Percentiles rank a stretch among this genome's conserved stretches.
Evolutionary conservation across 2,329 filamentous ascomycete genomes (phyloP).

Genomic region (Cytospora piceae): DNA sequence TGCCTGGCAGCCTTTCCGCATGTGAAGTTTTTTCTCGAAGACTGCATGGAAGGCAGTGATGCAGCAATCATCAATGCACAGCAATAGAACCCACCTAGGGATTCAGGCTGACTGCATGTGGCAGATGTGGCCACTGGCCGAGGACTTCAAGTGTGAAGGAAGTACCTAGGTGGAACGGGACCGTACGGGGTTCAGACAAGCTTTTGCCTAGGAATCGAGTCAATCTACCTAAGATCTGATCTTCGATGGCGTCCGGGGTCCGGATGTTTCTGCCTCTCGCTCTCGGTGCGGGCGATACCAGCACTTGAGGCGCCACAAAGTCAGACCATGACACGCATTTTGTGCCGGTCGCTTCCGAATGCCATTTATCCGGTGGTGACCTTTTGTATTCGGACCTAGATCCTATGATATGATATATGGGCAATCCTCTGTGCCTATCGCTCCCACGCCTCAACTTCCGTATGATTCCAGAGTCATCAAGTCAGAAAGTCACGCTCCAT

Average conservation of each 20-base stretch:
- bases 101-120: background rate
- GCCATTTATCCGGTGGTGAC: background rate
- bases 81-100: background rate
- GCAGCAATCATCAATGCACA: background rate
- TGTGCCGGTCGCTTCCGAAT: too few relatives aligned
- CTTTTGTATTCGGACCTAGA: too few relatives aligned
- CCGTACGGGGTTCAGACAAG: slow-evolving; percentile 1
- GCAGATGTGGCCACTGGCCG: background rate
- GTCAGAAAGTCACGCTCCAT: too few relatives aligned
- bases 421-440: too few relatives aligned
- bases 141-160: too few relatives aligned
- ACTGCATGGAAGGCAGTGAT: background rate
- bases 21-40: background rate
- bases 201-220: slow-evolving; percentile 5
- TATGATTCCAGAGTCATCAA: too few relatives aligned
- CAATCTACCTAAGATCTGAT: background rate
- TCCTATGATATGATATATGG: too few relatives aligned
- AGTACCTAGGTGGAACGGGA: too few relatives aligned
- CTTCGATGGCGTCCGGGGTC: background rate
- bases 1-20: background rate
- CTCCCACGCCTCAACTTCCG: too few relatives aligned
- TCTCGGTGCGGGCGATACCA: background rate
- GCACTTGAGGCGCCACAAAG: too few relatives aligned
- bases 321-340: background rate
- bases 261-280: background rate